These are phyloP conservation scores for Phytomonas sp. DNA, from an alignment of 208 protist genomes.

Conservation along the genomic window DNA sequence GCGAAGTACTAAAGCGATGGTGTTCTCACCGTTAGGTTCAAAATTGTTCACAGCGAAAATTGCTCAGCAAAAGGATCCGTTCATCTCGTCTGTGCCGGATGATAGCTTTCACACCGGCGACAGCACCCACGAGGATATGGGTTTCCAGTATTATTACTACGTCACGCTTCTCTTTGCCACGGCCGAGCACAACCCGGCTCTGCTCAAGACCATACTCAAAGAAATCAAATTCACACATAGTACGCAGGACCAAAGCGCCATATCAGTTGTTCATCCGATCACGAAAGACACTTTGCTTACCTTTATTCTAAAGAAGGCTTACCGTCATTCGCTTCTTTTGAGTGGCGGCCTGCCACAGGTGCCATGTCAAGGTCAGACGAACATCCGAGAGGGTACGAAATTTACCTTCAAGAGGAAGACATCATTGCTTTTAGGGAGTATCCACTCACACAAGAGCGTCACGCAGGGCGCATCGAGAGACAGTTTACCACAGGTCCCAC, in stretches of 20 bases:
- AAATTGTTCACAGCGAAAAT: not conserved
- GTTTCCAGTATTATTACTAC: slow-evolving; percentile 14
- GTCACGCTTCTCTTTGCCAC: slow-evolving; percentile 30
- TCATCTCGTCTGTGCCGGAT: not conserved
- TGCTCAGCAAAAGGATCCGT: not conserved
- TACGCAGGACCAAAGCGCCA: not conserved
- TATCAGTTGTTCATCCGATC: not conserved
- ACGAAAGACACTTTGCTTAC: slow-evolving; percentile 46
- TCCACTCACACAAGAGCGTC: not conserved
- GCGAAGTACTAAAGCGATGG: not conserved
- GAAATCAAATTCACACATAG: not conserved
- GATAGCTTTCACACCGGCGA: not conserved
- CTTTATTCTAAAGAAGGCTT: slow-evolving; percentile 20
- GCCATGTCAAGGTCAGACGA: not conserved
- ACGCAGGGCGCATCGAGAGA: not conserved
- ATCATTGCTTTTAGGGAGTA: not conserved
- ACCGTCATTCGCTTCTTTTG: not conserved
- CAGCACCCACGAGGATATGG: not conserved
- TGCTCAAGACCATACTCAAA: not conserved
- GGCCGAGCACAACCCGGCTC: slow-evolving; percentile 37
- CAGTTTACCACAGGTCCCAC: not conserved
- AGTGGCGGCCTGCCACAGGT: not conserved
- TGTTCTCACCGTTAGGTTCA: not conserved
- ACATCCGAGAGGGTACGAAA: not conserved
- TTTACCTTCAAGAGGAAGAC: not conserved